Base-by-base conservation (phyloP, 257 asterid genomes). In the Solanum ossicruentum region DNA sequence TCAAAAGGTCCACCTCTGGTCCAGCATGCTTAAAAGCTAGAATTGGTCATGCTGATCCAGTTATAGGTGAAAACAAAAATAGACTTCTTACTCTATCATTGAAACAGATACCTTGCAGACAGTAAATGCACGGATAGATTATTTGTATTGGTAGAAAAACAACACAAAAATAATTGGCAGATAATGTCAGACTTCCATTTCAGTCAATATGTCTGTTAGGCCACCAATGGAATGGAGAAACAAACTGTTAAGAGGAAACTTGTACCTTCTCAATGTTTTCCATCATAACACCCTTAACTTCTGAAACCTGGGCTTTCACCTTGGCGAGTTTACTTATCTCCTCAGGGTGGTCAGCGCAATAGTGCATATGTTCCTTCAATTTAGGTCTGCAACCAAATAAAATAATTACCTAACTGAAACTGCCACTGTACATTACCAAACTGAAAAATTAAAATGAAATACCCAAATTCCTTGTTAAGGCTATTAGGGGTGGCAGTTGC, bases 391-490 rank as follows among this genome's bases (percentile, higher is more conserved):
- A 36, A 36, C 41, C 41, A 36, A 36, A 36, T 36, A 36, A 36
- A 36, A 36, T 36, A n/a, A 47, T 3, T 55, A 11, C 49, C 54
- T 32, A 3, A 3, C 45, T 7, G 82, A 20, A 52, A 54, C 9
- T 58, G 45, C 20, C 39, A 77, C 21, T 51, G 18, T n/a, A 10
- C 12, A 23, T 51, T 2, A 77, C 60, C 21, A 23, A 47, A 51
- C 23, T 32, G 20, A 77, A 77, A 26, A 51, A 23, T 77, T 32
- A 51, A 51, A 85, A 15, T 15, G 82, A n/a, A 23, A 15, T 88
- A 94, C 97, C 97, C 97, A 82, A 94, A 94, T 88, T 94, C 98
- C 83, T 86, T 91, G 89, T 89, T 91, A 73, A 94, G 95, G 84
- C 94, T 92, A 87, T 92, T 92, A 20, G 94, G 93, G 79, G 93